phyloP scores from a whole-genome alignment of 371 early-diverging fungal genomes.

The Circinella umbellata region DNA sequence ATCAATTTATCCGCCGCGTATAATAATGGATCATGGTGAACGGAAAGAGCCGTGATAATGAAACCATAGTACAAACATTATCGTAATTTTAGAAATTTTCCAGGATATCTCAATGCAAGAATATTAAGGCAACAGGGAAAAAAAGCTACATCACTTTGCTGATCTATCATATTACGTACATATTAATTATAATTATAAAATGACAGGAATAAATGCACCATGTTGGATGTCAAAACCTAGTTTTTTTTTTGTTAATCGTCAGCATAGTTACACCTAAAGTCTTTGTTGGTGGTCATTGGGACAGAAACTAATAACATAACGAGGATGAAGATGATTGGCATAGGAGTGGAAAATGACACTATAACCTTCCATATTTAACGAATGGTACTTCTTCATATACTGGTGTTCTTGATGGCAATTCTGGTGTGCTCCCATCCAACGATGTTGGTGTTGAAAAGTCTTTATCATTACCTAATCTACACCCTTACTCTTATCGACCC shows the following conservation, averaged over 20 bases:
- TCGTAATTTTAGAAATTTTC: too few relatives aligned
- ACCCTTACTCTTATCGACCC: background rate
- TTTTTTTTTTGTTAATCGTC: slow-evolving; percentile 3
- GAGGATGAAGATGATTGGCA: slow-evolving; percentile 5
- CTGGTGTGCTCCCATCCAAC: slow-evolving; percentile 4
- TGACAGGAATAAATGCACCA: too few relatives aligned
- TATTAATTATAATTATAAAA: too few relatives aligned
- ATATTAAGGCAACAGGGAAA: too few relatives aligned
- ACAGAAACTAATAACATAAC: background rate
- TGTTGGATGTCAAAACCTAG: background rate
- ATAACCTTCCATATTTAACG: too few relatives aligned
- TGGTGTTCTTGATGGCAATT: background rate
- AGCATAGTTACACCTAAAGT: slow-evolving; percentile 10
- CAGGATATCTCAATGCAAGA: too few relatives aligned
- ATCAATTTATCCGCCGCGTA: background rate
- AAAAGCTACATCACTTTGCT: too few relatives aligned
- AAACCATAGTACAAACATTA: too few relatives aligned
- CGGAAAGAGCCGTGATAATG: too few relatives aligned
- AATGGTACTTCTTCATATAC: background rate
- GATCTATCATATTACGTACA: too few relatives aligned
- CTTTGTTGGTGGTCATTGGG: slow-evolving; percentile 9
- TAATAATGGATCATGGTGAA: background rate
- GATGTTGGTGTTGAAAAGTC: background rate
- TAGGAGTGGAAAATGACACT: background rate
- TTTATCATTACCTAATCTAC: background rate